Conservation (phyloP, 2,329 filamentous ascomycete species). For the Botryotinia calthae region DNA sequence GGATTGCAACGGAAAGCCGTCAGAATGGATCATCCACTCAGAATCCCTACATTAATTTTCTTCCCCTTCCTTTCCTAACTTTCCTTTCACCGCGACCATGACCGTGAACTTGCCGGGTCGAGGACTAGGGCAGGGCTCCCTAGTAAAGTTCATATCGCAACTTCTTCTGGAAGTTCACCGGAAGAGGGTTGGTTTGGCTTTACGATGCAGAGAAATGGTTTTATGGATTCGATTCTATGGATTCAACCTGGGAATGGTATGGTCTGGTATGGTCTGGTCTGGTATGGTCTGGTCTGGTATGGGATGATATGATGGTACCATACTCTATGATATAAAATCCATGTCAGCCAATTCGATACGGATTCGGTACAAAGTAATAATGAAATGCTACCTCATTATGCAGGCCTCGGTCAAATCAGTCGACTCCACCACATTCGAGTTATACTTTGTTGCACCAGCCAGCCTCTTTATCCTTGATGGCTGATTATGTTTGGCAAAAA, state of each 20-base stretch:
- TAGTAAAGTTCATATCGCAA: constrained; percentile 2
- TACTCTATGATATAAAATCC: background rate
- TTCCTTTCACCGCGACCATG: constrained; percentile 18
- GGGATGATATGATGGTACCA: background rate
- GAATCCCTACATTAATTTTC: background rate
- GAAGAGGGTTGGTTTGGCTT: constrained; percentile 8
- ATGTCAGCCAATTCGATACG: background rate
- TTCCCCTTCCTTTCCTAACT: background rate
- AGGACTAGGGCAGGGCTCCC: constrained; percentile 4
- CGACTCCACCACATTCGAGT: background rate
- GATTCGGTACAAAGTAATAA: constrained; percentile 4
- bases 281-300: background rate
- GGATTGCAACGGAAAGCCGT: background rate
- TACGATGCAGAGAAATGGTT: constrained; percentile 4
- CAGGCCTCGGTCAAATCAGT: constrained; percentile 11
- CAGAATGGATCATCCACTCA: constrained; percentile 12
- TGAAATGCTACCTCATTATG: constrained; percentile 9
- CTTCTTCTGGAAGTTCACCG: constrained; percentile 33
- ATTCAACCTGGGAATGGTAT: background rate
- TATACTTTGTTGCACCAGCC: constrained; percentile 5
- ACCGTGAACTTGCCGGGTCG: constrained; percentile 1
- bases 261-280: too few relatives aligned
- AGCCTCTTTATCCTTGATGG: background rate
- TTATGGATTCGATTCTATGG: background rate
- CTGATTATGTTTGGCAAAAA: constrained; percentile 10